Base-by-base conservation (phyloP, 2,329 filamentous ascomycete genomes). In the Colletotrichum filicis region DNA sequence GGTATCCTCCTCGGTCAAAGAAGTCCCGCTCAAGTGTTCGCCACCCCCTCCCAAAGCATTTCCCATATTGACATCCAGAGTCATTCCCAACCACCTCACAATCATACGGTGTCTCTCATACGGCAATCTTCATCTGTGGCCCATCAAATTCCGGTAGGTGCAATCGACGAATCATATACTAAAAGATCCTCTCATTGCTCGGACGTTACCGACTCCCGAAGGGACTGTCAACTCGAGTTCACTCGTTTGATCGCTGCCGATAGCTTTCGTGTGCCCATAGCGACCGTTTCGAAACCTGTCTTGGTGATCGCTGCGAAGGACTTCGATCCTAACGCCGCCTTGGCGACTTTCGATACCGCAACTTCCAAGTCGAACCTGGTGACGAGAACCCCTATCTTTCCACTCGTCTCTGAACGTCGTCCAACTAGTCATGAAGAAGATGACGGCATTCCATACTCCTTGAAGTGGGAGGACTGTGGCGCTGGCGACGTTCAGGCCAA, bases 391-490 rank as follows among this genome's bases (percentile, higher is more conserved):
- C 53, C 74, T 35, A 2, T 67, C 55, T 6, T 22, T 58, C 59
- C 68, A 83, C 75, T 75, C 82, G 73, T 81, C 82, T 59, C 82
- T 85, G 67, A 86, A 82, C 55, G 82, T 75, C 0, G 26, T 61
- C 83, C 85, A 87, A 75, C 87, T 94, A 1, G 93, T 93, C 5
- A 89, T 88, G 73, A 93, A 89, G 82, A 95, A 96, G 68, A 97
- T 94, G 65, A 94, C 83, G 35, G 91, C 89, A 79, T 96, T 96
- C 93, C 94, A 95, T 37, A 95, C 89, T 0, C 94, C 94, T 80
- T 96, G 94, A 1, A 95, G 85, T 0, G 94, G 93, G 4, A 96
- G 85, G 0, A 95, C 93, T 1, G 94, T 86, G 2, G 92, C 91
- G 7, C 92, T 91, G 1, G 90, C 88, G 63, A 94, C 87, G 79